Evolutionary conservation across 495 filamentous ascomycete genomes (phyloP), one percentile per base, ranked within the genome.

Genomic region (Neurospora sp.): DNA sequence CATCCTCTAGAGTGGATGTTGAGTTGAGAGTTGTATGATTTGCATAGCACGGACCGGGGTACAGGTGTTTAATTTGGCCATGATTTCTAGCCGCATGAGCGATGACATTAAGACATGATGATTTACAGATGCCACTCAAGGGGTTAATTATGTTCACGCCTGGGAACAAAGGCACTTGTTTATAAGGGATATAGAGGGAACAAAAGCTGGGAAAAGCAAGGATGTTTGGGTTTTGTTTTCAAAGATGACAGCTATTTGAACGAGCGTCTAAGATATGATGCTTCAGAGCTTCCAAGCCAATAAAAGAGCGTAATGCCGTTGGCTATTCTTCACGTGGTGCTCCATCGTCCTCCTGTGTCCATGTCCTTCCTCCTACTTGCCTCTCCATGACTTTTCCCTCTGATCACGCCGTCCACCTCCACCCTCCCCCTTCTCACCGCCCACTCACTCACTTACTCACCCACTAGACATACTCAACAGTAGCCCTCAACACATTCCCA

Each of bases 41-140:
- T 78, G 77, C 74, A 77, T 77, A 77, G 72, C 73, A 71, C 72
- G 71, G 42, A 65, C 27, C 53, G 53, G 53, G 53, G 53, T 65
- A 65, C 53, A 65, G 53, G 53, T 65, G 53, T 65, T 61, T 35
- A 61, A 35, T 65, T 65, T 35, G 53, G 53, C 27, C 53, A 65
- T 65, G 27, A 65, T 65, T 65, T 65, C 53, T 14, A 65, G 53
- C 53, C 53, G 53, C 53, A 65, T 65, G 53, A 65, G 53, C 53
- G 53, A 65, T 35, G 53, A 65, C 53, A 65, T 65, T 65, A 65
- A 65, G 53, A 65, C 53, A 35, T 65, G 53, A 65, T 65, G 53
- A 65, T 65, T 65, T 65, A 65, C 53, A 65, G 53, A 65, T 65
- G 53, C 53, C 14, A 65, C 18, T 65, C 53, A 65, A 65, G 53